Evolutionary conservation across 495 filamentous ascomycete genomes (phyloP), one percentile per base, ranked within the genome.

Genomic region (Bathelium albidoporum): DNA sequence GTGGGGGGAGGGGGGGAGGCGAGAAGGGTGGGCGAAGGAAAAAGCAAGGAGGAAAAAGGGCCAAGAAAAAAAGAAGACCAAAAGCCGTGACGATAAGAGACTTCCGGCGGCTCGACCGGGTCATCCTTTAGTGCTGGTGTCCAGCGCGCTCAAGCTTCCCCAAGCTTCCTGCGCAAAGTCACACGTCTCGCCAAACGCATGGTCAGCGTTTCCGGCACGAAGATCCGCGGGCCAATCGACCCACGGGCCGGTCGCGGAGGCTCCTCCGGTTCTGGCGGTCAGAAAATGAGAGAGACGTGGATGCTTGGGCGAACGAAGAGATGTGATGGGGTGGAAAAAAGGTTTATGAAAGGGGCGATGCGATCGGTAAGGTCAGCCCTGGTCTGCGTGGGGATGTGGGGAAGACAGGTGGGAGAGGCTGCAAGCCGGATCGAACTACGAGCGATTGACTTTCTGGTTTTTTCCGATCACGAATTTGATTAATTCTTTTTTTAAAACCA

Each of bases 141-240:
- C n/a, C n/a, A n/a, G n/a, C n/a, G n/a, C n/a, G n/a, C 49, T 24
- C 9, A n/a, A 55, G 12, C 12, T 9, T 55, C 9, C 49, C 49
- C 24, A 29, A 24, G 22, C 4, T 26, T 39, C n/a, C 44, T 20
- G n/a, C 10, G 12, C 12, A 7, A 24, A 55, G 22, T 26, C 22
- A 55, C 49, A 55, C 49, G 49, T 55, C 49, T 55, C n/a, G 49
- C 29, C 49, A 55, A 49, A 55, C 49, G 49, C 49, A 29, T 28
- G 49, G 49, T 20, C 49, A 55, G 49, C 24, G 22, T 12, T 20
- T 49, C 22, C 22, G 49, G 49, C 9, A 16, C 22, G 24, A 29
- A 20, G 22, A n/a, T 55, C 49, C 49, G 49, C 49, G 49, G 49
- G n/a, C 49, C 49, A 55, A 55, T 55, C 22, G 29, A 29, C 2